Conservation (phyloP, 1,284 basidiomycete genomes). For the Apiotrichum gracile region DNA sequence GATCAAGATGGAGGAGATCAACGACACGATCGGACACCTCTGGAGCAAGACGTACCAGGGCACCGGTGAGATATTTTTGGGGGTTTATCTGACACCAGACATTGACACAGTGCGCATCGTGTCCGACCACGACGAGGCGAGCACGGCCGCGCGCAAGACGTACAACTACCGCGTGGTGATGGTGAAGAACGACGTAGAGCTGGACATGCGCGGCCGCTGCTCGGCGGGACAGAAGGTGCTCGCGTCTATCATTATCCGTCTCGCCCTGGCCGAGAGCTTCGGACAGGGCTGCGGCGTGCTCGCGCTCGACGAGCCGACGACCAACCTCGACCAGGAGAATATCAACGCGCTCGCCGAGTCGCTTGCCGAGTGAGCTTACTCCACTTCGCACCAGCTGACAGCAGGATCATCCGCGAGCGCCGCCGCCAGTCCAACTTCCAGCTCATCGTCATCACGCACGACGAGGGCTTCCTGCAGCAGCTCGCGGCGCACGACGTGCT, state of each 20-base stretch:
- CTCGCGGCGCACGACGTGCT: constrained; percentile 80
- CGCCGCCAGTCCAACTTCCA: constrained; percentile 89
- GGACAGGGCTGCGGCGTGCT: constrained; percentile 96
- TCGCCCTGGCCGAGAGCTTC: constrained; percentile 96
- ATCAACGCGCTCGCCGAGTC: constrained; percentile 89
- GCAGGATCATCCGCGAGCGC: constrained; percentile 85
- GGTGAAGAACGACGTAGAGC: constrained; percentile 97
- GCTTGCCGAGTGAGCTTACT: constrained; percentile 71
- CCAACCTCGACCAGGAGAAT: constrained; percentile 93
- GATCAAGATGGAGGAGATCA: constrained; percentile 99
- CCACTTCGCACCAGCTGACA: neutral
- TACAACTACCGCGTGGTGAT: constrained; percentile 99
- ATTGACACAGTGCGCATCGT: constrained; percentile 96
- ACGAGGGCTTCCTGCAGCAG: constrained; percentile 57
- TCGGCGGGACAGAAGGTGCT: constrained; percentile 98
- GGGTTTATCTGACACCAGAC: constrained; percentile 53
- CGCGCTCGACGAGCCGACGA: constrained; percentile 96
- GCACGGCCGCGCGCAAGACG: constrained; percentile 68
- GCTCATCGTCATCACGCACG: constrained; percentile 94
- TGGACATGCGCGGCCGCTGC: constrained; percentile 99
- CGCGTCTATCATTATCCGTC: constrained; percentile 96
- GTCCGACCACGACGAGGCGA: constrained; percentile 78
- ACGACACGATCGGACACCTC: constrained; percentile 88
- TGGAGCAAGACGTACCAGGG: constrained; percentile 99
- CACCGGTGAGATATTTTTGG: constrained; percentile 61